Base-by-base conservation (phyloP, 352 stramenopile genomes). In the Aphanomyces astaci region DNA sequence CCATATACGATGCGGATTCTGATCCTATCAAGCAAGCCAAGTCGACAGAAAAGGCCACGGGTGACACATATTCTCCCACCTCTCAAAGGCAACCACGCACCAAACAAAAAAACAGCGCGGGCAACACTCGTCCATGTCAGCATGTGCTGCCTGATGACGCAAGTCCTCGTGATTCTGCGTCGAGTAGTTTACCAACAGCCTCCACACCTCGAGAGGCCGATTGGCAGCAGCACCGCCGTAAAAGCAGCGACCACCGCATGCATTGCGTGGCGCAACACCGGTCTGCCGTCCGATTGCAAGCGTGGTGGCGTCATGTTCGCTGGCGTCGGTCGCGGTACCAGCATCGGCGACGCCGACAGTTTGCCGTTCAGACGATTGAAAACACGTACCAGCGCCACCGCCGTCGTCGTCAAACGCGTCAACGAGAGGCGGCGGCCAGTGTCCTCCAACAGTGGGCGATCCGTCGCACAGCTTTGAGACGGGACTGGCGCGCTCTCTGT, bases 361-460 rank as follows among this genome's bases (percentile, higher is more conserved):
- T 59, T 36, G 51, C 51, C 19, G 51, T 59, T 11, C 17, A 30
- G n/a, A 59, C 51, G 30, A 59, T 59, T 32, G 51, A 59, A 25
- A 9, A 24, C 9, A 9, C 22, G 13, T 53, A 25, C 13, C 9
- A 9, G 45, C 13, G 13, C 19, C 45, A 53, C 22, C 13, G 13
- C 22, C 22, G 45, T 10, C 45, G 45, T 27, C 45, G 45, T n/a
- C 45, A 19, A 9, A n/a, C 9, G 45, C 45, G 45, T 53, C 19
- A 24, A 53, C 13, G 4, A 25, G 45, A 24, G 45, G 4, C 4
- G 13, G 45, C 45, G 51, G 51, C 25, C 4, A 39, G 7, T 15
- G 33, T 33, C 15, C 30, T 59, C 22, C 51, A 3, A 25, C 15
- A 22, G 33, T 53, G 45, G 45, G 13, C 13, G 24, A 7, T 7